These are phyloP conservation scores for Crithidia fasciculata DNA, from an alignment of 208 protist species.

Conservation along the genomic window DNA sequence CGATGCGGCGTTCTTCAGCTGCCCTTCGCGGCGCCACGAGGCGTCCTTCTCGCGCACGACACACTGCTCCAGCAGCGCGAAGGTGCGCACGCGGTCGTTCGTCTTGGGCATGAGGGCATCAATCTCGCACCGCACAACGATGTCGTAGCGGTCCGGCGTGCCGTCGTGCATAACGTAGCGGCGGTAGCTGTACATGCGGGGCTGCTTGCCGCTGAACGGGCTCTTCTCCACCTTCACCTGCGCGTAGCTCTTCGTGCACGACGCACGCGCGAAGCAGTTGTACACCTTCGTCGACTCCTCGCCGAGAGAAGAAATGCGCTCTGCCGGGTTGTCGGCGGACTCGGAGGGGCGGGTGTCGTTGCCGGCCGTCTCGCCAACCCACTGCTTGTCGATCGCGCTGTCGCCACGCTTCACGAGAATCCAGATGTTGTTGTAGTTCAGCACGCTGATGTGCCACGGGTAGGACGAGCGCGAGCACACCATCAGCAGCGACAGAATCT, in stretches of 20 bases:
- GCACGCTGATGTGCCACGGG: constrained; percentile 84
- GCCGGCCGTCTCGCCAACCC: constrained; percentile 83
- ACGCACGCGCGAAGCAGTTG: constrained; percentile 66
- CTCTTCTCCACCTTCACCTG: constrained; percentile 58
- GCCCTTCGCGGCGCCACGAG: constrained; percentile 56
- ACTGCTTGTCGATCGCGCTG: constrained; percentile 77
- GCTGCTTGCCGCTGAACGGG: constrained; percentile 70
- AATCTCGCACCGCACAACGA: constrained; percentile 88
- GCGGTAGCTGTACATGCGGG: constrained; percentile 87
- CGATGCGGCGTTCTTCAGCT: constrained; percentile 54
- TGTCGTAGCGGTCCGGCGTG: constrained; percentile 72
- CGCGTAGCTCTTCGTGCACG: constrained; percentile 58
- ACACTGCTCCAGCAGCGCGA: constrained; percentile 84
- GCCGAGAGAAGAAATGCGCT: constrained; percentile 68
- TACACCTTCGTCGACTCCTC: constrained; percentile 78
- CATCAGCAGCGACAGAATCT: constrained; percentile 85
- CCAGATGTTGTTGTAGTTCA: constrained; percentile 49
- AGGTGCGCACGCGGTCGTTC: constrained; percentile 66
- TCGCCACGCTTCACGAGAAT: constrained; percentile 68
- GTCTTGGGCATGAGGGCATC: constrained; percentile 65
- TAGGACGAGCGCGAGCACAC: constrained; percentile 73
- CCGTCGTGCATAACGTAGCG: constrained; percentile 77
- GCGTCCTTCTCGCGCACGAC: constrained; percentile 39
- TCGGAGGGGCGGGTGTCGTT: constrained; percentile 62
- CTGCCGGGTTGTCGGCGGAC: constrained; percentile 46